A percentile compares a stretch with the other conserved stretches of the same genome.
These are phyloP conservation scores for Calonectria hawksworthii DNA, from an alignment of 2,329 filamentous ascomycete species.

Conservation along the genomic window DNA sequence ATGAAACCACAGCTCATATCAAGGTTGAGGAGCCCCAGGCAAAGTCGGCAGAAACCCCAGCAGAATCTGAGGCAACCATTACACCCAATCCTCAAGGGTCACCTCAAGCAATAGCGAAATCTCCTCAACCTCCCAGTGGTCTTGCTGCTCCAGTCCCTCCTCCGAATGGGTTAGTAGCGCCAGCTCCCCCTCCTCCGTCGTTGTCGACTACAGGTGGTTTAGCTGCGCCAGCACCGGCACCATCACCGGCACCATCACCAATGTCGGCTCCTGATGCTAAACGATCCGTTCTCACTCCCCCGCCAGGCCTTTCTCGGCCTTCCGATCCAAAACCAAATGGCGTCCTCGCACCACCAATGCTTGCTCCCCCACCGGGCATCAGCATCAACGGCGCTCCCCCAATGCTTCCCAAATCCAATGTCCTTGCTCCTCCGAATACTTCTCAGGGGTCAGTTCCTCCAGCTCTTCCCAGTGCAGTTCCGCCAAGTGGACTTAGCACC, in stretches of 20 bases:
- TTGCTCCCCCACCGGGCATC: slow-evolving; percentile 53
- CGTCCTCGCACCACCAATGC: slow-evolving; percentile 55
- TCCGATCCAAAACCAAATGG: slow-evolving; percentile 46
- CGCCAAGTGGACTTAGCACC: slow-evolving; percentile 36
- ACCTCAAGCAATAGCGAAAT: slow-evolving; percentile 35
- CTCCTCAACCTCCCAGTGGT: slow-evolving; percentile 38
- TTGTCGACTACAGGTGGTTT: slow-evolving; percentile 21
- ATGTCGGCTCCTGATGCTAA: slow-evolving; percentile 26
- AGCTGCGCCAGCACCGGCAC: slow-evolving; percentile 26
- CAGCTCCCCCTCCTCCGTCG: slow-evolving; percentile 28
- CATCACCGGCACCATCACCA: slow-evolving; percentile 21
- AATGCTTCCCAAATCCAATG: slow-evolving; percentile 54
- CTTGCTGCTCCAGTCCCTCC: slow-evolving; percentile 36
- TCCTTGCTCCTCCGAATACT: slow-evolving; percentile 62
- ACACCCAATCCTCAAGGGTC: slow-evolving; percentile 29
- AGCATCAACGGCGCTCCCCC: slow-evolving; percentile 38
- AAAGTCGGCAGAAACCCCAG: slow-evolving; percentile 16
- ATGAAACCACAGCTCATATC: neutral
- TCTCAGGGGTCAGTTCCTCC: slow-evolving; percentile 47
- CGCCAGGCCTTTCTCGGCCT: slow-evolving; percentile 41
- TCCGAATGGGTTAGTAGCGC: slow-evolving; percentile 21
- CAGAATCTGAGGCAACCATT: neutral
- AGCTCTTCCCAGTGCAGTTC: slow-evolving; percentile 30
- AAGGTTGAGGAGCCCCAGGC: slow-evolving; percentile 22
- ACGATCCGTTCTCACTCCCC: slow-evolving; percentile 35